Conservation (phyloP, 2,329 filamentous ascomycete species). For the Fusarium sp. region DNA sequence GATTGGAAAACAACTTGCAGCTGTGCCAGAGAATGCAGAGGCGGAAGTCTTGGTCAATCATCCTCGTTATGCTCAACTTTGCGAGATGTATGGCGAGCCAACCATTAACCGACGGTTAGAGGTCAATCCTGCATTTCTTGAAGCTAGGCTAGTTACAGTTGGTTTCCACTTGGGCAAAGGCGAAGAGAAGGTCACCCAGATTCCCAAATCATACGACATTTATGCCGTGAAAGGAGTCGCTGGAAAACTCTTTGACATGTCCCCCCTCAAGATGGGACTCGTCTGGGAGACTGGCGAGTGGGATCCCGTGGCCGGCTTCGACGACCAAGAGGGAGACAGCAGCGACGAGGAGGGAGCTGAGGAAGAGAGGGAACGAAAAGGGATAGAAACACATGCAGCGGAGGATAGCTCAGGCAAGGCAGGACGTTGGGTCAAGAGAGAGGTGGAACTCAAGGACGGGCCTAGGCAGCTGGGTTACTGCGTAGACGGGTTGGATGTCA, state of each 20-base stretch:
- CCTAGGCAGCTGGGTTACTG: conserved; percentile 86
- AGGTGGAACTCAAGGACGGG: conserved; percentile 83
- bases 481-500: conserved; percentile 79
- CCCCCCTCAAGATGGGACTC: conserved; percentile 73
- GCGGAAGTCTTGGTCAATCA: conserved; percentile 71
- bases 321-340: conserved; percentile 67
- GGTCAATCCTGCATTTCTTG: conserved; percentile 83
- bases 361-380: conserved; percentile 43
- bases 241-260: conserved; percentile 74
- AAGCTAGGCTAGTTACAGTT: conserved; percentile 79
- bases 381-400: conserved; percentile 41
- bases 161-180: conserved; percentile 56
- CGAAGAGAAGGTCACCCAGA: conserved; percentile 55
- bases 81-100: conserved; percentile 80
- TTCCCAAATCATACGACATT: conserved; percentile 83
- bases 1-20: conserved; percentile 80
- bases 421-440: conserved; percentile 78
- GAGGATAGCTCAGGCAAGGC: conserved; percentile 47
- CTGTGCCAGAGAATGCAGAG: conserved; percentile 65
- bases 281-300: conserved; percentile 93
- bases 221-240: conserved; percentile 86
- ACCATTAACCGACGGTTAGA: conserved; percentile 67
- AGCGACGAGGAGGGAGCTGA: conserved; percentile 64
- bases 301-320: conserved; percentile 78
- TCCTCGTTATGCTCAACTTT: conserved; percentile 79